Conservation (phyloP, 148 eudicot species). For the Diospyros lotus region DNA sequence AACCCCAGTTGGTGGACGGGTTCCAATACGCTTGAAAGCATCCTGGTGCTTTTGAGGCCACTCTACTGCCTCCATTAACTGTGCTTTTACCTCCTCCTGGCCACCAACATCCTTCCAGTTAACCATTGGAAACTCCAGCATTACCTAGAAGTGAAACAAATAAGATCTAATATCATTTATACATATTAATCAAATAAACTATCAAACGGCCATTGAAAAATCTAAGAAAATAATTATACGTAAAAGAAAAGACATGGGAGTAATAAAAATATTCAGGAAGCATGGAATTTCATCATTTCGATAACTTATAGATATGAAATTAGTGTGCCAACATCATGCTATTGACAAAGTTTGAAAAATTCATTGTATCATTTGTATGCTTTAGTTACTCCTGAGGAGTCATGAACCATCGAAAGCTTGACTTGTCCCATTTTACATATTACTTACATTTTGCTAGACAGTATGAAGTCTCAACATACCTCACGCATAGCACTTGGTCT, state of each 20-base stretch:
- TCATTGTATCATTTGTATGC: neutral
- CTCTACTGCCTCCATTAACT: conserved; percentile 85
- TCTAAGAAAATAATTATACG: neutral
- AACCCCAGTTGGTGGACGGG: conserved; percentile 86
- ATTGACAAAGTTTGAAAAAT: neutral
- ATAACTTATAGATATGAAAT: neutral
- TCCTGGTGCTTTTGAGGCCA: conserved; percentile 96
- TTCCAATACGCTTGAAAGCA: conserved; percentile 75
- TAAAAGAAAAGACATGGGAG: neutral
- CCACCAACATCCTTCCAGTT: conserved; percentile 98
- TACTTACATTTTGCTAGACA: neutral
- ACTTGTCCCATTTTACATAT: no score
- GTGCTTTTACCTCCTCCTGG: conserved; percentile 80
- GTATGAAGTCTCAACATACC: conserved; percentile 41
- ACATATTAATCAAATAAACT: neutral
- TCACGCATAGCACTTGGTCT: conserved; percentile 99
- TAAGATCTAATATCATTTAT: neutral
- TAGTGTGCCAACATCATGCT: neutral
- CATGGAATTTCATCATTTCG: neutral
- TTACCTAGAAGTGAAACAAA: conserved; percentile 39
- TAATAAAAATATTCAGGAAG: neutral
- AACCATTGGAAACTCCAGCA: conserved; percentile 88
- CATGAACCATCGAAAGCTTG: neutral
- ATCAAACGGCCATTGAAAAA: neutral
- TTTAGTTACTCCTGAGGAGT: neutral